Evolutionary conservation across 768 basidiomycete species (phyloP).

Genomic region (Hygrocybe punicea): DNA sequence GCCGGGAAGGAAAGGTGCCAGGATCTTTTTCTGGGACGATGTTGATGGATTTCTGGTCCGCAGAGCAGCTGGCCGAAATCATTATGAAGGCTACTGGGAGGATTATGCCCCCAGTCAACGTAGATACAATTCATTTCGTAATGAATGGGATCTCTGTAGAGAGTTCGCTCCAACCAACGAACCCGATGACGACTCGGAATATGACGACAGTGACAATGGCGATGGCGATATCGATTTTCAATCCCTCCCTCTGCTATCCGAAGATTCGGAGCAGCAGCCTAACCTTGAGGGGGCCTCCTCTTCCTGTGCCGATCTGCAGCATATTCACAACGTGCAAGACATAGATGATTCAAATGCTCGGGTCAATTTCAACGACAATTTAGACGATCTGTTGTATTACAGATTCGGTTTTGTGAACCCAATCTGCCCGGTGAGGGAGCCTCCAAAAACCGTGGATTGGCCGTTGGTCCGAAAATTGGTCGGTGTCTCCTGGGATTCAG

Average conservation of each 20-base stretch:
- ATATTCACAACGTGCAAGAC: not conserved
- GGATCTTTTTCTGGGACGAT: conserved; percentile 21
- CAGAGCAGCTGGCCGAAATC: conserved; percentile 7
- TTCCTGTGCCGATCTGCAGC: not conserved
- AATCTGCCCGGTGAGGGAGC: not conserved
- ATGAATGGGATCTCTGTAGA: conserved; percentile 24
- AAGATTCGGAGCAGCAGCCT: not conserved
- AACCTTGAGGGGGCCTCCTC: not conserved
- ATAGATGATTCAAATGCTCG: not conserved
- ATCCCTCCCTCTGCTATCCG: not conserved
- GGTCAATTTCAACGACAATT: not conserved
- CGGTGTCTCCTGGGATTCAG: not conserved
- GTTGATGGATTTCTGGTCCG: conserved; percentile 20
- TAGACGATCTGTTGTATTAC: not conserved
- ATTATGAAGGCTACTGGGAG: conserved; percentile 10
- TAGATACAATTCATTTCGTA: conserved; percentile 15
- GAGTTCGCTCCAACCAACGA: conserved; percentile 10
- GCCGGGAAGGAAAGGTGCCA: conserved; percentile 19
- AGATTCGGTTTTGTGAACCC: conserved; percentile 1
- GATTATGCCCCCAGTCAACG: conserved; percentile 11
- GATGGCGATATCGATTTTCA: not conserved
- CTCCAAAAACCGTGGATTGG: not conserved
- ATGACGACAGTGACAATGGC: conserved; percentile 5
- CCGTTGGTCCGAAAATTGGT: not conserved
- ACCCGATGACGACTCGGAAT: conserved; percentile 4